Evolutionary conservation across 2,329 filamentous ascomycete genomes (phyloP).

Genomic region (Akanthomyces uredinophilus): DNA sequence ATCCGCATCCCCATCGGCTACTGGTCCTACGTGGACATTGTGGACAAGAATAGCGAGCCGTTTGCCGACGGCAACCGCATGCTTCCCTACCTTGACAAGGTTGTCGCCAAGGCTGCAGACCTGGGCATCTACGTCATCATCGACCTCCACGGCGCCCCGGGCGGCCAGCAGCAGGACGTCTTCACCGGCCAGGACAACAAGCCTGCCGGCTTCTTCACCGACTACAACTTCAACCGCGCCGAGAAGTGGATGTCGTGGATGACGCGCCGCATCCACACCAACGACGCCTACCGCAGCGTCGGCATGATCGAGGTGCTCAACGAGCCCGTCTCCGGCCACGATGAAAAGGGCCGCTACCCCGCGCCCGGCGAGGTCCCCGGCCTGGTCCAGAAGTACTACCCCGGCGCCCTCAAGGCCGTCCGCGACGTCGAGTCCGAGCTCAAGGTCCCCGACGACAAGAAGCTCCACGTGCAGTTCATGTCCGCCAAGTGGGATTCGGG

Average conservation of each 20-base stretch:
- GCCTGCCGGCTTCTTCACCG: conserved; percentile 48
- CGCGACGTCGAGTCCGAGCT: conserved; percentile 21
- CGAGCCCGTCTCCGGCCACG: conserved; percentile 39
- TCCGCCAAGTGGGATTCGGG: conserved; percentile 50
- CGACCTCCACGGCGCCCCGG: conserved; percentile 40
- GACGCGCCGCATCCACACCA: conserved; percentile 46
- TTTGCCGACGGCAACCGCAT: conserved; percentile 35
- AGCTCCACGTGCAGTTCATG: conserved; percentile 43
- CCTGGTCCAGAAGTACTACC: conserved; percentile 21
- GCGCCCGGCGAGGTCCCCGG: conserved; percentile 22
- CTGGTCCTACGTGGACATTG: conserved; percentile 45
- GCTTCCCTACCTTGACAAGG: conserved; percentile 28
- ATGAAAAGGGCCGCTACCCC: conserved; percentile 19
- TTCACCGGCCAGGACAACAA: conserved; percentile 37
- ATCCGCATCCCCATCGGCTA: conserved; percentile 50
- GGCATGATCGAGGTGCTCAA: conserved; percentile 56
- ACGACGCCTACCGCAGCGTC: conserved; percentile 46
- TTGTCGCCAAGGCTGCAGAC: conserved; percentile 28
- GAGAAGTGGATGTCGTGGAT: conserved; percentile 51
- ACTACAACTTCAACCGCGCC: conserved; percentile 52
- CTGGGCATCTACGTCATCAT: conserved; percentile 30
- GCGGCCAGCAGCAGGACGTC: conserved; percentile 38
- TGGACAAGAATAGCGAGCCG: conserved; percentile 41
- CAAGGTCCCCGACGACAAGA: conserved; percentile 17
- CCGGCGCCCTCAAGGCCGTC: conserved; percentile 21